phyloP scores from a whole-genome alignment of 225 moss, liverwort and hornwort genomes.

The Physcomitrium patens region DNA sequence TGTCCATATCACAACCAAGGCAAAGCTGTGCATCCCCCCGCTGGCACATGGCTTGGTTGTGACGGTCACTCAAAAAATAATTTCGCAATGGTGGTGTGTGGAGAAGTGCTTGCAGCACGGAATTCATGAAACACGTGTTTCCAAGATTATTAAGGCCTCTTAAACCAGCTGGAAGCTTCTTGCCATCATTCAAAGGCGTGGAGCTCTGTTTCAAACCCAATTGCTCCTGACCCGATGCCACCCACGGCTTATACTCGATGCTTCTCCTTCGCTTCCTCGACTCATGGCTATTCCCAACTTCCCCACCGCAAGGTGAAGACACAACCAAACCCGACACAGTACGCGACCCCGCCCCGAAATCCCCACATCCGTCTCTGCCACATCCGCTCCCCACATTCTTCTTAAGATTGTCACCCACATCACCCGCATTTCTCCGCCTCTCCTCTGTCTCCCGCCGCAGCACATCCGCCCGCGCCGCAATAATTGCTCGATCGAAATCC shows the following conservation, averaged over 20 bases:
- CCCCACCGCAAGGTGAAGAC: conserved; percentile 30
- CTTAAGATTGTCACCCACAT: conserved; percentile 20
- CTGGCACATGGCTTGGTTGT: conserved; percentile 81
- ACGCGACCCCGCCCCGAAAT: conserved; percentile 12
- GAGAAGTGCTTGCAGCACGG: conserved; percentile 87
- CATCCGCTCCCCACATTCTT: conserved; percentile 37
- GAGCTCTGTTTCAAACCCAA: conserved; percentile 73
- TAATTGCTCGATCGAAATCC: conserved; percentile 84
- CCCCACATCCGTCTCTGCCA: conserved; percentile 30
- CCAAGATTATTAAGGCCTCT: conserved; percentile 88
- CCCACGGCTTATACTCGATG: conserved; percentile 76
- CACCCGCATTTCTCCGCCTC: conserved; percentile 26
- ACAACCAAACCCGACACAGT: conserved; percentile 10
- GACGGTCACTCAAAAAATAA: conserved; percentile 91
- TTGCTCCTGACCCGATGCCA: conserved; percentile 66
- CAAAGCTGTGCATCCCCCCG: conserved; percentile 82
- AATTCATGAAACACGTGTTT: conserved; percentile 97
- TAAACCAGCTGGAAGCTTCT: conserved; percentile 73
- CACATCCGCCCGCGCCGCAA: conserved; percentile 63
- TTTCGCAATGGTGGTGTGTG: conserved; percentile 90
- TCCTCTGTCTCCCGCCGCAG: conserved; percentile 30
- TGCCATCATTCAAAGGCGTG: conserved; percentile 62
- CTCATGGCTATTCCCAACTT: conserved; percentile 39
- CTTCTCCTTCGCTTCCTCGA: conserved; percentile 70
- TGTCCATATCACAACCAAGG: conserved; percentile 96